Evolutionary conservation across 345 rosid genomes (phyloP), one percentile per base, ranked within the genome.

Genomic region (Aquilaria malaccensis): DNA sequence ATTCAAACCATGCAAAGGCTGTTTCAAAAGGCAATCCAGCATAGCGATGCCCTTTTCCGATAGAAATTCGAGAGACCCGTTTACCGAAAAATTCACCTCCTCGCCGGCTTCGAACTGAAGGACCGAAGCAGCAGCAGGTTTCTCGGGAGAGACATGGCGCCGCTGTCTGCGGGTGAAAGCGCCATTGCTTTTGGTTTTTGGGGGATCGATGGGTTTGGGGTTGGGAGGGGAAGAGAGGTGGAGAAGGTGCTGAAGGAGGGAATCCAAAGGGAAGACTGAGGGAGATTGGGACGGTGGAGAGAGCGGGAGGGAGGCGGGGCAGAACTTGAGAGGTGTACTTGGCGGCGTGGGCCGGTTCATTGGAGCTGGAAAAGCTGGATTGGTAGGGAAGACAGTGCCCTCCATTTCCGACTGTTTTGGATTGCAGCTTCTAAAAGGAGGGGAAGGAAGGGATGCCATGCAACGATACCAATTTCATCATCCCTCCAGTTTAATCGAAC

Each of bases 221-320:
- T 67, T 53, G 3, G 81, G 52, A 2, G 85, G 61, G 11, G 91
- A 71, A 41, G 98, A 88, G 63, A 88, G 80, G 58, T 78, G 91
- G 22, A 77, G 86, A 67, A 91, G 98, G 66, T 84, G 83, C 56
- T 89, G 83, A 47, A 92, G 86, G 50, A 92, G 81, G 0, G 93
- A 81, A 56, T 92, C 96, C 9, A 89, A 74, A 37, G 88, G 91
- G 14, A 77, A 66, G 1, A 85, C 66, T 1, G 85, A 75, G 52
- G 85, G 62, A 14, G 89, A 59, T 32, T 67, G 71, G 45, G 83
- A 54, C 2, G 69, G 82, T 33, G 87, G 80, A 56, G 87, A 83
- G 3, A 71, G 80, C 10, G 84, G 93, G 15, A 85, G 79, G 1
- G 78, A 70, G 7, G 90, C 72, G 1, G 95, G 86, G 67, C 77